Percentiles rank a stretch among this genome's conserved stretches.
phyloP scores from a whole-genome alignment of 371 early-diverging fungal genomes.

The Mortierella sp. region DNA sequence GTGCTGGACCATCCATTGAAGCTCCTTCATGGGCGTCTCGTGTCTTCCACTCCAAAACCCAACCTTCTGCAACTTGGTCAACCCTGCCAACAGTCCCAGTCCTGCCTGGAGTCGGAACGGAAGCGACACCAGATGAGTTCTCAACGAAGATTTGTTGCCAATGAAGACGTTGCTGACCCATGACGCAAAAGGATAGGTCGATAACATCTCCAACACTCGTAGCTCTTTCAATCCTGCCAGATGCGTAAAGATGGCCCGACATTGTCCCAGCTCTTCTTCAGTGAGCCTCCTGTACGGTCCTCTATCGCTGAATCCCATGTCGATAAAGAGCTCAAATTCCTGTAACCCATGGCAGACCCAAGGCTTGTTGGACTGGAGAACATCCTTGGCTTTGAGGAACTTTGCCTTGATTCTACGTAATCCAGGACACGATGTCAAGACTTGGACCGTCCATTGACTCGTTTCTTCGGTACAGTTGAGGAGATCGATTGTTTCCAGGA shows the following conservation, averaged over 20 bases:
- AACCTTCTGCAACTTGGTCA: slow-evolving; percentile 1
- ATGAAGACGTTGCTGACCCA: background rate
- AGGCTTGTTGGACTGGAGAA: background rate
- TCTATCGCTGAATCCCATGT: background rate
- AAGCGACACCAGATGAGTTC: background rate
- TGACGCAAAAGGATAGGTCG: background rate
- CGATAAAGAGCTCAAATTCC: background rate
- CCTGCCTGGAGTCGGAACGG: slow-evolving; percentile 3
- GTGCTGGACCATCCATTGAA: slow-evolving; percentile 4
- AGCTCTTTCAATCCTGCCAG: background rate
- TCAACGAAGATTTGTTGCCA: background rate
- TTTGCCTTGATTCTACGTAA: background rate
- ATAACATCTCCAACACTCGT: slow-evolving; percentile 1
- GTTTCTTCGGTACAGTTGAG: background rate
- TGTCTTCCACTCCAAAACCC: slow-evolving; percentile 3
- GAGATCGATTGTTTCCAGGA: background rate
- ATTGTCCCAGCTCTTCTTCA: background rate
- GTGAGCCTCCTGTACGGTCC: background rate
- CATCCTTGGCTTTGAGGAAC: background rate
- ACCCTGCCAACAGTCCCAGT: background rate
- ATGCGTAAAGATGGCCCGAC: background rate
- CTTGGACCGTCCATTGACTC: background rate
- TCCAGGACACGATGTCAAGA: slow-evolving; percentile 1
- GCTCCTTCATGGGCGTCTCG: background rate
- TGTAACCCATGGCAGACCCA: slow-evolving; percentile 2